Conservation (phyloP, 768 basidiomycete genomes). For the Boletus tylopilopsis region DNA sequence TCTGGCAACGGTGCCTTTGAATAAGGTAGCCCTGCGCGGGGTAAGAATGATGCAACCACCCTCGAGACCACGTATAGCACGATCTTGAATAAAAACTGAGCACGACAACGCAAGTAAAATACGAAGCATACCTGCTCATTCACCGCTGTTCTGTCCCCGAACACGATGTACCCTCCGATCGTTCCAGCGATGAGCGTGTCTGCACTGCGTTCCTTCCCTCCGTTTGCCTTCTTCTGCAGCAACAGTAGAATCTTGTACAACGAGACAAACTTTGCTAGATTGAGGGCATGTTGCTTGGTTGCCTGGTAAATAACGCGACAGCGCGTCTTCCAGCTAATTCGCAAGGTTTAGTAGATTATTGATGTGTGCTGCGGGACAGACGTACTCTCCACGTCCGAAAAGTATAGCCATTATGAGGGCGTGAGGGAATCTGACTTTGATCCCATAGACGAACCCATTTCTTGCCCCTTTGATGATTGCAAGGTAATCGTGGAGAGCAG, state of each 20-base stretch:
- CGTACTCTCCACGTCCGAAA: constrained; percentile 89
- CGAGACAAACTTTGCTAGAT: constrained; percentile 91
- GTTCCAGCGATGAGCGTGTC: constrained; percentile 94
- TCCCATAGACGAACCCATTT: constrained; percentile 87
- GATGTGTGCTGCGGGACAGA: constrained; percentile 14
- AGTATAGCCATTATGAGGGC: constrained; percentile 94
- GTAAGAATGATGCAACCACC: constrained; percentile 87
- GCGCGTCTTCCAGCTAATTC: constrained; percentile 66
- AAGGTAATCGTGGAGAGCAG: constrained; percentile 84
- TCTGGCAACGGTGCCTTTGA: constrained; percentile 41
- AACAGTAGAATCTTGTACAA: constrained; percentile 87
- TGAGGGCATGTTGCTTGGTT: constrained; percentile 87
- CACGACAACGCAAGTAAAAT: constrained; percentile 5
- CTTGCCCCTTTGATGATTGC: constrained; percentile 93
- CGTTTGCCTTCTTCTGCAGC: constrained; percentile 75
- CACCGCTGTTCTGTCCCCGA: constrained; percentile 81
- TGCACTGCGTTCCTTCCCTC: constrained; percentile 72
- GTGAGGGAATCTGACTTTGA: constrained; percentile 92
- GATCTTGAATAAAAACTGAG: constrained; percentile 51
- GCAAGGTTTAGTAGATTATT: constrained; percentile 5
- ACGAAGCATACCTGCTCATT: constrained; percentile 78
- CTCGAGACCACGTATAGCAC: constrained; percentile 95
- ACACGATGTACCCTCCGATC: constrained; percentile 86
- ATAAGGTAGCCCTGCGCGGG: constrained; percentile 63
- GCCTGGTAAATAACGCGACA: constrained; percentile 68